phyloP scores from a whole-genome alignment of 495 filamentous ascomycete genomes.

The Aspergillus mulundensis region DNA sequence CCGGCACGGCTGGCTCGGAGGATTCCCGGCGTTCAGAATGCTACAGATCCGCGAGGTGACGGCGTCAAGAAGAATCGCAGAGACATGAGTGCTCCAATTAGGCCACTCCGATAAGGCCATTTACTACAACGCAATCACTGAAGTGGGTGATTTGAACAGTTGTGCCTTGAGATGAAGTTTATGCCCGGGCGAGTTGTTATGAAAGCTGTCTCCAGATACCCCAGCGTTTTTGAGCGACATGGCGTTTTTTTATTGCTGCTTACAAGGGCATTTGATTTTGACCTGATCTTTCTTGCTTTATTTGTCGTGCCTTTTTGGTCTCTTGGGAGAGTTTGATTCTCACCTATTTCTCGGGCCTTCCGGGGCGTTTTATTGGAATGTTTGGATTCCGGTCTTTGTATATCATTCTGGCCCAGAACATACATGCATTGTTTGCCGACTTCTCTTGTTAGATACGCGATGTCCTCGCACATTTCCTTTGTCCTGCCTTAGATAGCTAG shows the following conservation, averaged over 20 bases:
- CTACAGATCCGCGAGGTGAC: constrained; percentile 25
- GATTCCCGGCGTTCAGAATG: constrained; percentile 34
- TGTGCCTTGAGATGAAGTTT: background rate
- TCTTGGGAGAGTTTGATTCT: background rate
- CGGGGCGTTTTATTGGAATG: background rate
- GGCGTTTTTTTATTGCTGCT: constrained; percentile 16
- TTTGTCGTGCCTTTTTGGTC: constrained; percentile 9
- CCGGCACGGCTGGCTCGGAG: constrained; percentile 28
- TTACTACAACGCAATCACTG: background rate
- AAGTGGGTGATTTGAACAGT: background rate
- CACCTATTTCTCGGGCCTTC: background rate
- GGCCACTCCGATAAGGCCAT: constrained; percentile 31
- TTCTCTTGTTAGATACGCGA: background rate
- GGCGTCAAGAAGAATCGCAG: constrained; percentile 30
- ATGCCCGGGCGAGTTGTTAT: constrained; percentile 4
- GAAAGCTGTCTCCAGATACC: constrained; percentile 19
- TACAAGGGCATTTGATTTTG: constrained; percentile 2
- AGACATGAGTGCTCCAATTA: constrained; percentile 40
- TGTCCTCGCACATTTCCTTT: constrained; percentile 3
- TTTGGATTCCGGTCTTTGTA: background rate
- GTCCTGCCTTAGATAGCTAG: background rate
- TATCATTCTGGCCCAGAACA: background rate
- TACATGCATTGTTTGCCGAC: background rate
- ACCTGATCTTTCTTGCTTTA: constrained; percentile 15
- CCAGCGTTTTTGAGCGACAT: constrained; percentile 17